A percentile compares a stretch with the other conserved stretches of the same genome.
Evolutionary conservation across 352 stramenopile genomes (phyloP).

Genomic region (Pythium diclinum): DNA sequence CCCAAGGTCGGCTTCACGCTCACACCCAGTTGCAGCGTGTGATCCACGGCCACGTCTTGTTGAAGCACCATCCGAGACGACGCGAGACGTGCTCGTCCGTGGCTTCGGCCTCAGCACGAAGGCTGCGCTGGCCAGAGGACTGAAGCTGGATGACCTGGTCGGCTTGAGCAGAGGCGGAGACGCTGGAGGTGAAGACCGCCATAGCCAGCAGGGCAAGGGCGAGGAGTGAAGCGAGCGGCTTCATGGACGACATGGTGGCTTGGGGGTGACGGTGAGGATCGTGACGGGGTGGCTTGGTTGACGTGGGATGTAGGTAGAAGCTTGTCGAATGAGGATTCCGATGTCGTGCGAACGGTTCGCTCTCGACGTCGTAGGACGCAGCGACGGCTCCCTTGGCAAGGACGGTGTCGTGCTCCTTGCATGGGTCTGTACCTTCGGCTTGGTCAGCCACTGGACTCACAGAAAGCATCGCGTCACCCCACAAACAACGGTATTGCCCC

Average conservation of each 20-base stretch:
- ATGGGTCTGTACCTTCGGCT: too few species aligned
- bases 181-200: not conserved
- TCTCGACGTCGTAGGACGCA: too few species aligned
- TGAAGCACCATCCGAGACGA: not conserved
- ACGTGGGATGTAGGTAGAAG: not conserved
- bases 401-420: too few species aligned
- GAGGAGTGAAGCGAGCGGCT: not conserved
- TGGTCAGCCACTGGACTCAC: too few species aligned
- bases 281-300: not conserved
- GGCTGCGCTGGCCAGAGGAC: not conserved
- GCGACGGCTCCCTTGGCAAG: too few species aligned
- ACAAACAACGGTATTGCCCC: too few species aligned
- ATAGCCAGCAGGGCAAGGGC: not conserved
- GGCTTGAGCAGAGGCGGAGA: not conserved
- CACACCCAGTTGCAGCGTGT: not conserved
- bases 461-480: too few species aligned
- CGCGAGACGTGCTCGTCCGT: not conserved
- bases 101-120: not conserved
- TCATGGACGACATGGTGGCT: not conserved
- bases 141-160: not conserved
- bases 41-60: not conserved
- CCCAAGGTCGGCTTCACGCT: not conserved
- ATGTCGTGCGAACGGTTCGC: too few species aligned
- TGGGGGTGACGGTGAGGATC: not conserved
- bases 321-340: too few species aligned